Base-by-base conservation (phyloP, 176 grass and related monocot genomes). In the Paspalum vaginatum region DNA sequence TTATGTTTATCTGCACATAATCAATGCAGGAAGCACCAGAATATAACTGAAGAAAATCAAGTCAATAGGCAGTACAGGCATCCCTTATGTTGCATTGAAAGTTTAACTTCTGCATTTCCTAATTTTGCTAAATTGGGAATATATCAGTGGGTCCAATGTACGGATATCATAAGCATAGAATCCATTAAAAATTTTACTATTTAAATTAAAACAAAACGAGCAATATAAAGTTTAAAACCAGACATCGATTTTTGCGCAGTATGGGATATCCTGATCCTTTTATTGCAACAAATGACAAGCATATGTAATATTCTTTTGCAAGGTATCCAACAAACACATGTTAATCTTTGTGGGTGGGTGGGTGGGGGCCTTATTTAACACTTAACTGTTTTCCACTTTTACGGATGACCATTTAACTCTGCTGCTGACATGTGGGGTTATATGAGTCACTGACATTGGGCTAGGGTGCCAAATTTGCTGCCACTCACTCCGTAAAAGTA, bases 61-160 rank as follows among this genome's bases (percentile, higher is more conserved):
- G 53, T 59, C 72, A 57, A 72, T 57, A 55, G 20, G 52, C 37
- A 57, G 11, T 24, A 46, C 21, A 16, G 15, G 41, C 9, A 65
- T 65, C 37, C 37, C 46, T 18, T 21, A 6, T 55, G 18, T 32
- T 11, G 39, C 1, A 55, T 52, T 38, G 4, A 8, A 48, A 46
- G 48, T 2, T 43, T 45, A 72, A 48, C 44, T 79, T 70, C 25
- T 16, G 16, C 38, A 49, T 11, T 69, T 61, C 11, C 20, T 41
- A 25, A 17, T 64, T 3, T 78, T 38, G 54, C 13, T 72, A 85
- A 68, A 85, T 66, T 79, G 18, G 27, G 24, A 58, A 65, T 43
- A 53, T 53, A 44, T 52, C 32, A 26, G 41, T 32, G 55, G 44
- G 43, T 10, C 27, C n/a, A 63, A 70, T 55, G 73, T 9, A 24